A percentile compares a stretch with the other conserved stretches of the same genome.
Conservation (phyloP, 139 green algal species). For the Chlorokybus atmophyticus region DNA sequence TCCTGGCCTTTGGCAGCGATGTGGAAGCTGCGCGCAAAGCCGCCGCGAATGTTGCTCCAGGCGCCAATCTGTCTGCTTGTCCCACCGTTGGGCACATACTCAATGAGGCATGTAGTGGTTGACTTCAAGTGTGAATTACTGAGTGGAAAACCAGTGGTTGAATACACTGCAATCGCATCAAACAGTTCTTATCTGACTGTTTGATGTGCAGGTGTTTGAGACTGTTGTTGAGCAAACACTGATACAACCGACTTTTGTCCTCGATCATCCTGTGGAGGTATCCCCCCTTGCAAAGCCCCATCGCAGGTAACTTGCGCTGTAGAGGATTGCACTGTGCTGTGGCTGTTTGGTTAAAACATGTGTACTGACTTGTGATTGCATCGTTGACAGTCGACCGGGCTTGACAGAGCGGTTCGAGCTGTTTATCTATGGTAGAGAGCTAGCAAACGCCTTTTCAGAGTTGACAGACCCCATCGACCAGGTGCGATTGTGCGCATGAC, state of each 20-base stretch:
- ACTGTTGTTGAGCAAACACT: constrained; percentile 60
- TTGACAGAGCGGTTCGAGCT: constrained; percentile 94
- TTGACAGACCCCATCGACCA: constrained; percentile 94
- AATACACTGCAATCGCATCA: no score
- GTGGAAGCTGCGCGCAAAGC: constrained; percentile 33
- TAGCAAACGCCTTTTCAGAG: constrained; percentile 92
- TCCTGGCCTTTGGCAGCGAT: constrained; percentile 15
- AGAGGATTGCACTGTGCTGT: no score
- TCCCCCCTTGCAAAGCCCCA: constrained; percentile 90
- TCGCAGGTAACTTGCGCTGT: no score
- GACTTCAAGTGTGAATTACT: no score
- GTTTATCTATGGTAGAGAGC: constrained; percentile 81
- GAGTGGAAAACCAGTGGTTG: no score
- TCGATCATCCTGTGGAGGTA: constrained; percentile 86
- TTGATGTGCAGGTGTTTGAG: constrained; percentile 83
- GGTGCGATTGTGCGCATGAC: constrained; percentile 13
- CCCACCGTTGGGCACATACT: constrained; percentile 54
- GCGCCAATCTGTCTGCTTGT: neutral
- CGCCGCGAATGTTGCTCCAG: constrained; percentile 24
- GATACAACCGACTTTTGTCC: constrained; percentile 91
- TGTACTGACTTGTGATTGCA: neutral
- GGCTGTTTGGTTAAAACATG: no score
- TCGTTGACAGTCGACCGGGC: constrained; percentile 37
- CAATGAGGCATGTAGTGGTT: constrained; percentile 57
- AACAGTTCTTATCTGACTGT: no score